Percentiles rank a stretch among this genome's conserved stretches.
These are phyloP conservation scores for Eremothecium cymbalariae DNA, from an alignment of 1,139 yeast genomes.

Conservation along the genomic window DNA sequence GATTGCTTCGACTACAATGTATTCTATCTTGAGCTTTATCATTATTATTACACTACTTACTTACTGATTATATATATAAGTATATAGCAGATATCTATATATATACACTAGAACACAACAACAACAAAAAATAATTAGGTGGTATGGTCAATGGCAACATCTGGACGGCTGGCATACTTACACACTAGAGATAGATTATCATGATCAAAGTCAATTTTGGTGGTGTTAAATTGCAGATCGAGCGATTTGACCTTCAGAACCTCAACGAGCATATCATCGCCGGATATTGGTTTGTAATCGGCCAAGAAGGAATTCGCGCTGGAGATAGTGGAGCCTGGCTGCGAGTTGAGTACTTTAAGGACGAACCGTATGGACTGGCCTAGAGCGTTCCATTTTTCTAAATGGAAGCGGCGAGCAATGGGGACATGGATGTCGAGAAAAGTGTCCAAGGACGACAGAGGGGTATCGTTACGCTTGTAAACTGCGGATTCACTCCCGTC, in stretches of 20 bases:
- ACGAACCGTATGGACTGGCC: conserved; percentile 13
- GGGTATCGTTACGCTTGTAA: conserved; percentile 3
- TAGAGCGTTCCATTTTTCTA: conserved; percentile 3
- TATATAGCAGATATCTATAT: too few species aligned
- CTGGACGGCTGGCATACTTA: conserved; percentile 10
- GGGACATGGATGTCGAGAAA: conserved; percentile 18
- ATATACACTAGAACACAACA: too few species aligned
- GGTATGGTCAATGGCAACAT: too few species aligned
- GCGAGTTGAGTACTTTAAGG: conserved; percentile 13
- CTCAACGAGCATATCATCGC: conserved; percentile 14
- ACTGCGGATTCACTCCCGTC: neutral
- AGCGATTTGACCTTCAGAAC: conserved; percentile 16
- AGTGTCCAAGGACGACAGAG: conserved; percentile 11
- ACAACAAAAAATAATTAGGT: too few species aligned
- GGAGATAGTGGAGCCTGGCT: conserved; percentile 13
- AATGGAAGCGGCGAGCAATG: conserved; percentile 10
- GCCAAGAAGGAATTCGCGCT: conserved; percentile 14
- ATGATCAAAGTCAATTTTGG: conserved; percentile 18
- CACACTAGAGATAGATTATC: conserved; percentile 18
- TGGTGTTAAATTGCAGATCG: conserved; percentile 16
- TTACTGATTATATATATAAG: too few species aligned
- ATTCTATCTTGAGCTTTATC: too few species aligned
- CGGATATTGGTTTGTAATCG: conserved; percentile 13
- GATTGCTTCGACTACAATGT: too few species aligned
- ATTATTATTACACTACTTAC: too few species aligned